Conservation (phyloP, 805 yeast genomes). For the Starmerella apis region DNA sequence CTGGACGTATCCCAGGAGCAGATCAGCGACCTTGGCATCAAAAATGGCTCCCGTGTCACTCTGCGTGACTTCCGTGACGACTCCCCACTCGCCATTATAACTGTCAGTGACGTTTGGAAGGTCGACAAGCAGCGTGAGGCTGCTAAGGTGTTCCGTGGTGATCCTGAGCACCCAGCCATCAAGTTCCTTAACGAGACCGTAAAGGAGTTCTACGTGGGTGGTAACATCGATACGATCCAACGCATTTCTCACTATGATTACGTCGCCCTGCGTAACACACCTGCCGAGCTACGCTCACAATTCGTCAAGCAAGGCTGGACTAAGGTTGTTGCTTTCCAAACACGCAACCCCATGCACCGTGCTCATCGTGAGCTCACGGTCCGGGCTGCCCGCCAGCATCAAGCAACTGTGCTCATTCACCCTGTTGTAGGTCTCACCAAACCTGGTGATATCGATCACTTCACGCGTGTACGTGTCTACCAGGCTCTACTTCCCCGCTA, state of each 20-base stretch:
- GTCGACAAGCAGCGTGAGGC: slow-evolving; percentile 80
- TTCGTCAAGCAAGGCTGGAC: slow-evolving; percentile 75
- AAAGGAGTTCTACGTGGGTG: slow-evolving; percentile 82
- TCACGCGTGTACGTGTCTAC: slow-evolving; percentile 92
- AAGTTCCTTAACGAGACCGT: slow-evolving; percentile 60
- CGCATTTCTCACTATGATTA: slow-evolving; percentile 86
- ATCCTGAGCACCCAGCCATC: slow-evolving; percentile 92
- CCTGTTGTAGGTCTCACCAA: slow-evolving; percentile 96
- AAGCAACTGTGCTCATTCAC: slow-evolving; percentile 80
- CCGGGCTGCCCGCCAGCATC: slow-evolving; percentile 88
- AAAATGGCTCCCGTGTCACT: slow-evolving; percentile 53
- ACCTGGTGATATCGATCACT: slow-evolving; percentile 97
- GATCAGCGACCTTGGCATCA: slow-evolving; percentile 35
- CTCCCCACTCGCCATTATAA: slow-evolving; percentile 66
- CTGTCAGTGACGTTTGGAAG: slow-evolving; percentile 64
- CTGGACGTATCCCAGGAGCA: slow-evolving; percentile 56
- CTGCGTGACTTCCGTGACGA: slow-evolving; percentile 76
- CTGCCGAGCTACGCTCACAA: slow-evolving; percentile 79
- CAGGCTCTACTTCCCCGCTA: slow-evolving; percentile 84
- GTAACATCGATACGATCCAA: slow-evolving; percentile 70
- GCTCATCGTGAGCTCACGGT: slow-evolving; percentile 95
- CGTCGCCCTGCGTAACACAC: slow-evolving; percentile 76
- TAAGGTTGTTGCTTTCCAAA: slow-evolving; percentile 90
- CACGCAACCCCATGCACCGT: slow-evolving; percentile 97
- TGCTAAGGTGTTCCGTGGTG: slow-evolving; percentile 82